Evolutionary conservation across 148 eudicot species (phyloP).

Genomic region (Salicornia ramosissima): DNA sequence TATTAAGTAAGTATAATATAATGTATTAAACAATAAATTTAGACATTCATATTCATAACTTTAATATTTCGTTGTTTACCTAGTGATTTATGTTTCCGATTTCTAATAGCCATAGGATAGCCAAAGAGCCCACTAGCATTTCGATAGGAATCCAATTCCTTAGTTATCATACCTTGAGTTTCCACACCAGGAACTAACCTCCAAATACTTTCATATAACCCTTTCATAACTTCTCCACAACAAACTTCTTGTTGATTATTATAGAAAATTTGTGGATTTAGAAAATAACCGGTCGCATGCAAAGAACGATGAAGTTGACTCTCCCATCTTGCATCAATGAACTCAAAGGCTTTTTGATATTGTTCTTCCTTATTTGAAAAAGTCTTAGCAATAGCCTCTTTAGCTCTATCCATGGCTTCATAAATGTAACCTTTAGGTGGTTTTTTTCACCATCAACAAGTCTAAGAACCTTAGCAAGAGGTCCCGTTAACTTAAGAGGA

Average conservation of each 20-base stretch:
- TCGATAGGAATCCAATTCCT: neutral
- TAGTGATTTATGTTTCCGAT: neutral
- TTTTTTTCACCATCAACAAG: neutral
- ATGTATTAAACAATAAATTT: neutral
- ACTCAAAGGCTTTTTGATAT: neutral
- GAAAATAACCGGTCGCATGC: too few relatives aligned
- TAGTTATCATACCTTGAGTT: slow-evolving; percentile 6
- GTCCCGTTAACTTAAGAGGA: slow-evolving; percentile 1
- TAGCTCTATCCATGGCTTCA: slow-evolving; percentile 2
- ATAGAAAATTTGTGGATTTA: too few relatives aligned
- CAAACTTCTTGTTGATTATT: too few relatives aligned
- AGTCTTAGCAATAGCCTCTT: neutral
- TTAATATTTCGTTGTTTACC: neutral
- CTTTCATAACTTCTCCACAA: too few relatives aligned
- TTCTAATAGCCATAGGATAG: slow-evolving; percentile 1
- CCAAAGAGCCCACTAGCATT: slow-evolving; percentile 7
- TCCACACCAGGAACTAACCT: slow-evolving; percentile 7
- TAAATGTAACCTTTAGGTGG: neutral
- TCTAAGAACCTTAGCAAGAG: neutral
- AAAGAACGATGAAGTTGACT: too few relatives aligned
- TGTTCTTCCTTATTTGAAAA: slow-evolving; percentile 3
- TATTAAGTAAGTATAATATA: neutral
- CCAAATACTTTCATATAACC: too few relatives aligned
- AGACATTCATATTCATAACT: too few relatives aligned
- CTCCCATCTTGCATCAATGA: slow-evolving; percentile 17